phyloP scores from a whole-genome alignment of 495 filamentous ascomycete genomes.

The Pyronema omphalodes region DNA sequence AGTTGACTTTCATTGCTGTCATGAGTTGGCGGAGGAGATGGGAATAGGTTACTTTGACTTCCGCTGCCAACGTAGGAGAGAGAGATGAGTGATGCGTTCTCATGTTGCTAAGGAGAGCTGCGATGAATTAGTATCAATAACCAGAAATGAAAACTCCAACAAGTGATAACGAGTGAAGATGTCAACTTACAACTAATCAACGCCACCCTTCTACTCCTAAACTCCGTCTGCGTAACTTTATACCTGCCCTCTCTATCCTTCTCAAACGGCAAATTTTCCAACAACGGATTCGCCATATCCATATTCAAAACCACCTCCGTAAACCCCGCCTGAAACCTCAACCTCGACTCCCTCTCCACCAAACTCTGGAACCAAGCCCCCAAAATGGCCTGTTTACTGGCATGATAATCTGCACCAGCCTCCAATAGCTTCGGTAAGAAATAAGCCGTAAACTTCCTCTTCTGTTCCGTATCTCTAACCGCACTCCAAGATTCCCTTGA shows the following conservation, averaged over 20 bases:
- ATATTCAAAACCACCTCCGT: slow-evolving; percentile 38
- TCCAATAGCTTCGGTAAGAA: slow-evolving; percentile 42
- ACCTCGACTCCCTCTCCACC: slow-evolving; percentile 43
- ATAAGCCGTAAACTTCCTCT: slow-evolving; percentile 41
- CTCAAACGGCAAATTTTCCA: slow-evolving; percentile 46
- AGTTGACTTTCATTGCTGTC: slow-evolving; percentile 50
- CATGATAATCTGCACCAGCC: slow-evolving; percentile 27
- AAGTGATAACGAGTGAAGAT: background rate
- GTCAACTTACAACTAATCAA: slow-evolving; percentile 37
- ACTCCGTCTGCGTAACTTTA: slow-evolving; percentile 35
- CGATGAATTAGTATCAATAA: slow-evolving; percentile 5
- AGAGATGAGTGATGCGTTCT: slow-evolving; percentile 32
- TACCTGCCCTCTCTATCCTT: slow-evolving; percentile 28
- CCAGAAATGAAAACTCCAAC: too few species aligned
- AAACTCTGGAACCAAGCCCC: slow-evolving; percentile 42
- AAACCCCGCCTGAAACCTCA: slow-evolving; percentile 50
- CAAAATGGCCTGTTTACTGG: slow-evolving; percentile 34
- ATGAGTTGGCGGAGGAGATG: slow-evolving; percentile 40
- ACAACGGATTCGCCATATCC: slow-evolving; percentile 30
- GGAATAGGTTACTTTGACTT: slow-evolving; percentile 35
- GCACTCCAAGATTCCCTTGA: slow-evolving; percentile 41
- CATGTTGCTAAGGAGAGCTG: slow-evolving; percentile 43
- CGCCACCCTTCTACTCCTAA: slow-evolving; percentile 38
- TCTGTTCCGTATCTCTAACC: slow-evolving; percentile 45
- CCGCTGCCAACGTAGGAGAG: slow-evolving; percentile 24